Conservation (phyloP, 1,139 yeast species). For the Debaryomyces psychrophilus region DNA sequence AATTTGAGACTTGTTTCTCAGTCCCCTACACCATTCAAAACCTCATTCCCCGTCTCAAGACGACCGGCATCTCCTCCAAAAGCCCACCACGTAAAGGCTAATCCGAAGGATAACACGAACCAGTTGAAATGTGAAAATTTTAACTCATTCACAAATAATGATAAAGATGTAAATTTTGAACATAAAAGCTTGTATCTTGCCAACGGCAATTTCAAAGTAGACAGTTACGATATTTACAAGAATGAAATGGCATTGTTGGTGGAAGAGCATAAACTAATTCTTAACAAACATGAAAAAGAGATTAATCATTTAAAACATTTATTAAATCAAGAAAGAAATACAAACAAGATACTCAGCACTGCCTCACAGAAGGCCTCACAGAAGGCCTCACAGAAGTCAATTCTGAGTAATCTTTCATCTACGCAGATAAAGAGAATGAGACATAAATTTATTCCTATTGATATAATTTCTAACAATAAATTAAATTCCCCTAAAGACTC, state of each 20-base stretch:
- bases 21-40: slow-evolving; percentile 9
- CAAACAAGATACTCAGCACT: slow-evolving; percentile 12
- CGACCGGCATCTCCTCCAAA: not conserved
- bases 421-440: slow-evolving; percentile 15
- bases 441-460: slow-evolving; percentile 24
- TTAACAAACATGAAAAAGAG: slow-evolving; percentile 33
- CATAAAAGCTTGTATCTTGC: not conserved
- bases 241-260: slow-evolving; percentile 32
- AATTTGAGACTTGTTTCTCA: slow-evolving; percentile 10
- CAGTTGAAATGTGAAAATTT: not conserved
- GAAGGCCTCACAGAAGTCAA: no score
- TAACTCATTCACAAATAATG: not conserved
- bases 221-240: slow-evolving; percentile 12
- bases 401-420: not conserved
- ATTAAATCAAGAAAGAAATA: slow-evolving; percentile 27
- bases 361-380: no score
- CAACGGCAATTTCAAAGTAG: not conserved
- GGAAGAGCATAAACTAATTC: slow-evolving; percentile 28
- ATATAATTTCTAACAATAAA: slow-evolving; percentile 14
- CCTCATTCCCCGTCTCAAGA: slow-evolving; percentile 7
- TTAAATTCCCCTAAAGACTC: not conserved
- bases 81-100: not conserved
- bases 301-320: slow-evolving; percentile 30
- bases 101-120: not conserved
- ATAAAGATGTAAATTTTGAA: not conserved